phyloP scores from a whole-genome alignment of 768 basidiomycete genomes.

The Boletus patriciae region DNA sequence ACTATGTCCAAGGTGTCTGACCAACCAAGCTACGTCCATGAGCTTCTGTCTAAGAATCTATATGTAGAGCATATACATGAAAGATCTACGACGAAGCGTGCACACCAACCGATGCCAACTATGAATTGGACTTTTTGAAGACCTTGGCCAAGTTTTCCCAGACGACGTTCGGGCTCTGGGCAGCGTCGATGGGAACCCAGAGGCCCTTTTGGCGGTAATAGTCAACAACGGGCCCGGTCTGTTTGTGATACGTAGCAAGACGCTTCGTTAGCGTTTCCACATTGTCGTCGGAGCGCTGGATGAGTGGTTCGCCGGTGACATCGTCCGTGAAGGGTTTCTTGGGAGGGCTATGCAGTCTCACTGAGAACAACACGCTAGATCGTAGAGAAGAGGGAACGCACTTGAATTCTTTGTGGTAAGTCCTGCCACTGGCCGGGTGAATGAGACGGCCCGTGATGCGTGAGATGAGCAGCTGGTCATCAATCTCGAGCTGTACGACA shows the following conservation, averaged over 20 bases:
- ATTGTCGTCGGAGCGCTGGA: slow-evolving; percentile 98
- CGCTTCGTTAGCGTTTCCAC: slow-evolving; percentile 93
- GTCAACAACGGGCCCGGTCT: slow-evolving; percentile 93
- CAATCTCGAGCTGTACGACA: slow-evolving; percentile 90
- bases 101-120: slow-evolving; percentile 5
- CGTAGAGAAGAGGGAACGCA: slow-evolving; percentile 42
- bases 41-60: slow-evolving; percentile 21
- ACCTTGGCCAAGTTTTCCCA: slow-evolving; percentile 79
- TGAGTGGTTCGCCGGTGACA: slow-evolving; percentile 90
- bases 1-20: neutral
- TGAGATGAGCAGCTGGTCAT: slow-evolving; percentile 93
- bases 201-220: slow-evolving; percentile 93
- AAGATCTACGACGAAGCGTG: slow-evolving; percentile 18
- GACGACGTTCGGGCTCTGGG: slow-evolving; percentile 88
- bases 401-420: slow-evolving; percentile 96
- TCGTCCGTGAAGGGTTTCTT: slow-evolving; percentile 96
- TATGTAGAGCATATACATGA: slow-evolving; percentile 24
- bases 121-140: slow-evolving; percentile 43
- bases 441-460: slow-evolving; percentile 96
- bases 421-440: slow-evolving; percentile 84
- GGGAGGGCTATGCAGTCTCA: slow-evolving; percentile 67
- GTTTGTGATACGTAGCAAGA: slow-evolving; percentile 82
- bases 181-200: slow-evolving; percentile 90
- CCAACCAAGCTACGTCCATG: slow-evolving; percentile 2
- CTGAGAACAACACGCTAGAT: slow-evolving; percentile 11